A percentile compares a stretch with the other conserved stretches of the same genome.
Evolutionary conservation across 2,329 filamentous ascomycete genomes (phyloP).

Genomic region (Arthrobotrys megalospora): DNA sequence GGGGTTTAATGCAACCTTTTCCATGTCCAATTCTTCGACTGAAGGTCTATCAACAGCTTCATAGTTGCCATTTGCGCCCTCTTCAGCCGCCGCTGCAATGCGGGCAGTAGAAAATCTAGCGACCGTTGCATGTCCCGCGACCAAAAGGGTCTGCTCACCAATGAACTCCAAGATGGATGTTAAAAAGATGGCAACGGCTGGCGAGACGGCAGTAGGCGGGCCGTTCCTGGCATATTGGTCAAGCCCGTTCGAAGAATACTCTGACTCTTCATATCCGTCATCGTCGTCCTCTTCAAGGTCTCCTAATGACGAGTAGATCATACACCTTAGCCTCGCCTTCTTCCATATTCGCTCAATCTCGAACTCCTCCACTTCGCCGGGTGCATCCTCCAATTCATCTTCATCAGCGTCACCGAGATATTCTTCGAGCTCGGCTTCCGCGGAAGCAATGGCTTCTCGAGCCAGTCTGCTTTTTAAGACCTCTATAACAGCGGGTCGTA

Average conservation of each 20-base stretch:
- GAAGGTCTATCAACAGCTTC: conserved; percentile 77
- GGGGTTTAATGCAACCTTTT: conserved; percentile 89
- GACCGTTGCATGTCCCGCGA: conserved; percentile 87
- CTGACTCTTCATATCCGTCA: conserved; percentile 86
- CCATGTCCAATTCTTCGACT: conserved; percentile 93
- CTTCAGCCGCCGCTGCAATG: conserved; percentile 69
- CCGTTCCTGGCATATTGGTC: conserved; percentile 68
- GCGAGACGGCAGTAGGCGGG: conserved; percentile 76
- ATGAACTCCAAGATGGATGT: conserved; percentile 95
- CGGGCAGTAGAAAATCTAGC: conserved; percentile 75
- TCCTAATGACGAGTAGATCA: conserved; percentile 97
- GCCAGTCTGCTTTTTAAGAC: conserved; percentile 91
- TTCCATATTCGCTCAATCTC: conserved; percentile 96
- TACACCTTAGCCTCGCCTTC: conserved; percentile 89
- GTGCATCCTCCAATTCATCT: conserved; percentile 72
- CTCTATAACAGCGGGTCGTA: conserved; percentile 86
- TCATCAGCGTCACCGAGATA: conserved; percentile 85
- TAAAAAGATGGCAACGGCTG: conserved; percentile 93
- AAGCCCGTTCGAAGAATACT: conserved; percentile 76
- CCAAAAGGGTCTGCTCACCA: conserved; percentile 89
- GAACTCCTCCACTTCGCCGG: conserved; percentile 74
- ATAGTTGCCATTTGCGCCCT: conserved; percentile 73
- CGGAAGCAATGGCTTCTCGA: conserved; percentile 83
- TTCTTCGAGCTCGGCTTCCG: conserved; percentile 88
- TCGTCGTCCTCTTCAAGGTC: conserved; percentile 99